These are phyloP conservation scores for Bauhinia variegata DNA, from an alignment of 306 rosid genomes.

Conservation along the genomic window DNA sequence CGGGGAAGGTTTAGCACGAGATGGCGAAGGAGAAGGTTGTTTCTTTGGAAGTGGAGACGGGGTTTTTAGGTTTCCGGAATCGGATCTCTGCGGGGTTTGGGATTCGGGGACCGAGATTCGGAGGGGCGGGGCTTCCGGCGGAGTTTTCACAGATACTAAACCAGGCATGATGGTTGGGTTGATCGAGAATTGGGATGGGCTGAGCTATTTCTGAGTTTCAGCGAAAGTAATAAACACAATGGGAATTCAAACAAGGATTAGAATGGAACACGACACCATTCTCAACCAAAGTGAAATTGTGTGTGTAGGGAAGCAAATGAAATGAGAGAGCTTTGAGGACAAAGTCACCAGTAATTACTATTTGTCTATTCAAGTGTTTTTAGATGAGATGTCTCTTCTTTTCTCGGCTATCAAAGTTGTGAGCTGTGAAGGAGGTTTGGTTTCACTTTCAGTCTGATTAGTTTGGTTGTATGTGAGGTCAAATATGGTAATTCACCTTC, in stretches of 20 bases:
- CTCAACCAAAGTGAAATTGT: no score
- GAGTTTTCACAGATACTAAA: constrained; percentile 74
- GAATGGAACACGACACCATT: constrained; percentile 54
- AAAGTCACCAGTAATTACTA: no score
- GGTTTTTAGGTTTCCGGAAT: constrained; percentile 44
- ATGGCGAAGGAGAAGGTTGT: constrained; percentile 79
- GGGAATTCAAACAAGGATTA: constrained; percentile 34
- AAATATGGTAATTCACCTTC: constrained; percentile 21
- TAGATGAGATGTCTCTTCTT: constrained; percentile 55
- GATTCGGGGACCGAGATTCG: constrained; percentile 66
- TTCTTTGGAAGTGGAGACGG: constrained; percentile 72
- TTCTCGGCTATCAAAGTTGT: no score
- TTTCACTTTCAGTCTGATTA: no score
- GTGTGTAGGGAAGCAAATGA: no score
- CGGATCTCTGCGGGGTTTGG: constrained; percentile 62
- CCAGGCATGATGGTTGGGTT: constrained; percentile 69
- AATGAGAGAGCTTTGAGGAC: background rate
- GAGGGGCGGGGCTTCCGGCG: constrained; percentile 65
- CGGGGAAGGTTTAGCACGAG: constrained; percentile 73
- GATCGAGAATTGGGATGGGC: background rate
- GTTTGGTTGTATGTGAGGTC: constrained; percentile 2
- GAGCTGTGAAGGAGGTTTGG: constrained; percentile 35
- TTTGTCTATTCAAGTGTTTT: no score
- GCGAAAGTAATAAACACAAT: constrained; percentile 20
- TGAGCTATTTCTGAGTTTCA: constrained; percentile 1